phyloP scores from a whole-genome alignment of 2,329 filamentous ascomycete genomes.

The Polytolypa hystricis region DNA sequence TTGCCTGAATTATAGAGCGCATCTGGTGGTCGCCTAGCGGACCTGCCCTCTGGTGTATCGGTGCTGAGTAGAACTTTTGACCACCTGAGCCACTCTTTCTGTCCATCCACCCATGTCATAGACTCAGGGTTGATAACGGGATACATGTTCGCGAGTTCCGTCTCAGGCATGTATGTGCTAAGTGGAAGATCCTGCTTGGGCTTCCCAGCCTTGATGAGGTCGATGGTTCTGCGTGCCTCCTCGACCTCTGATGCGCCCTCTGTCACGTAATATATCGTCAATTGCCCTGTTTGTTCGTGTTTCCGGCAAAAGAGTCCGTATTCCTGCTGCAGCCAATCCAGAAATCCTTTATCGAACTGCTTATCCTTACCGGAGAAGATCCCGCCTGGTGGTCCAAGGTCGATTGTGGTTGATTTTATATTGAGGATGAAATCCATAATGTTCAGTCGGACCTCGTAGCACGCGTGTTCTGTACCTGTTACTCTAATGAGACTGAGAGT shows the following conservation, averaged over 20 bases:
- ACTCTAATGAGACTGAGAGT: constrained; percentile 25
- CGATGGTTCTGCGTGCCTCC: constrained; percentile 24
- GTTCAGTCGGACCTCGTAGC: constrained; percentile 24
- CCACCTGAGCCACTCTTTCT: constrained; percentile 30
- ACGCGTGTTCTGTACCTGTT: constrained; percentile 23
- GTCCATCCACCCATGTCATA: constrained; percentile 22
- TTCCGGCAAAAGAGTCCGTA: constrained; percentile 22
- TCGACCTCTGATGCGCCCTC: constrained; percentile 23
- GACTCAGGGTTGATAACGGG: constrained; percentile 15
- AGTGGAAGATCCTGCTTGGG: constrained; percentile 18
- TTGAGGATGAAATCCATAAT: constrained; percentile 21
- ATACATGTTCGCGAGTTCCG: constrained; percentile 18
- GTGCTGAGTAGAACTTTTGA: constrained; percentile 18
- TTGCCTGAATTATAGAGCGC: constrained; percentile 5
- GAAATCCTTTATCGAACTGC: constrained; percentile 17
- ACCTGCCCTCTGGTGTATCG: constrained; percentile 10
- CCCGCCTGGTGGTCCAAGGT: constrained; percentile 13
- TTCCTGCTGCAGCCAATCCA: constrained; percentile 23
- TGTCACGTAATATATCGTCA: constrained; percentile 23
- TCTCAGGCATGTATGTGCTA: constrained; percentile 25
- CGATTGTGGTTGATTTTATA: constrained; percentile 21
- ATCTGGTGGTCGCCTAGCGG: constrained; percentile 7
- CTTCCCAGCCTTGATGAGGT: constrained; percentile 19
- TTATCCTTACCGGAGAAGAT: constrained; percentile 11
- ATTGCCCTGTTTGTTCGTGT: constrained; percentile 10